Evolutionary conservation across 2,329 filamentous ascomycete genomes (phyloP), one percentile per base, ranked within the genome.

Genomic region (Hypoxylon sp.): DNA sequence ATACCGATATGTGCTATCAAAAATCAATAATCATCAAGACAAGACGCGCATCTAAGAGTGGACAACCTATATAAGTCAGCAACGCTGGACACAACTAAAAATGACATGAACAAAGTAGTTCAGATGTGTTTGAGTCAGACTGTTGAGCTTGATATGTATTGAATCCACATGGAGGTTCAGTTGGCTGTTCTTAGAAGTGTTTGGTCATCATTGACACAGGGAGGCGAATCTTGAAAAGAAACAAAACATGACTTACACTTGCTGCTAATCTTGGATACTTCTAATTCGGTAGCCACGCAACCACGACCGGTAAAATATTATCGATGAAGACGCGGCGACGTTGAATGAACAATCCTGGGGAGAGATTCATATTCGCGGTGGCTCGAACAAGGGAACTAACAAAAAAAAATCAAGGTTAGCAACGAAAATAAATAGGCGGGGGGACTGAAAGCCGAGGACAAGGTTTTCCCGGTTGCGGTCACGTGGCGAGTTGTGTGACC

Each of bases 111-210:
- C 50, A 60, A 59, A 49, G 28, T 53, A 49, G 17, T 25, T 38
- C 25, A 38, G 57, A 57, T 59, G 51, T 38, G 57, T 60, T 41
- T 57, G 38, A 63, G 65, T 89, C 86, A 89, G 86, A 89, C 85
- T 88, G 85, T 87, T 88, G 85, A 89, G 86, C 86, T 88, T 89
- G 86, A 87, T 85, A 80, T 72, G 72, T 17, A 74, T 76, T 64
- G 73, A 80, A 81, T 88, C 86, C 84, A 87, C 86, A 89, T 84
- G 73, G 77, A 75, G 69, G 80, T 88, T 89, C 85, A 85, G 87
- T 87, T 88, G 87, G 87, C 86, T 86, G 87, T 89, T 89, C 86
- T 88, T 88, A 87, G 81, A 82, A 86, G 81, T 76, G 72, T 81
- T 65, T 78, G 81, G 80, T 89, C 86, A 89, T 89, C 86, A 75